Evolutionary conservation across 805 yeast species (phyloP).

Genomic region (Teunomyces lycoperdinae): DNA sequence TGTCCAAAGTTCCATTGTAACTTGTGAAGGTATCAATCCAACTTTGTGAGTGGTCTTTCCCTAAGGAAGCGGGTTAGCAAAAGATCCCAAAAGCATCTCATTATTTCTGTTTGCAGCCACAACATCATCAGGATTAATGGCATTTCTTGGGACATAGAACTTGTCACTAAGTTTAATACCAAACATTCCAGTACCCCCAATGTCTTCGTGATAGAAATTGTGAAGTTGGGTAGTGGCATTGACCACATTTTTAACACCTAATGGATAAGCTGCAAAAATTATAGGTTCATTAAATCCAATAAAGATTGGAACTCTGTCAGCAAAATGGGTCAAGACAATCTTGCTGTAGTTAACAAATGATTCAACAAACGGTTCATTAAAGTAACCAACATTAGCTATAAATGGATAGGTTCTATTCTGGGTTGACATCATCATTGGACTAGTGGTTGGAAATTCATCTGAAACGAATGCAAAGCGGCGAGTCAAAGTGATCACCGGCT

Average conservation of each 20-base stretch:
- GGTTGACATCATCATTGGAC: neutral
- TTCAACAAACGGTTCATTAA: conserved; percentile 20
- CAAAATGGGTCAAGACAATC: conserved; percentile 25
- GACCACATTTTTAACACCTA: conserved; percentile 21
- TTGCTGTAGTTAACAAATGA: conserved; percentile 31
- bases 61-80: conserved; percentile 12
- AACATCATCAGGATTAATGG: conserved; percentile 18
- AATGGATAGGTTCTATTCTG: conserved; percentile 9
- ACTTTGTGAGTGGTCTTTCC: conserved; percentile 25
- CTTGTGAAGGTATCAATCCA: conserved; percentile 15
- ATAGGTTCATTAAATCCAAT: conserved; percentile 32
- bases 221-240: conserved; percentile 22
- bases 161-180: conserved; percentile 26
- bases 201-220: conserved; percentile 20
- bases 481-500: conserved; percentile 31
- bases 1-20: conserved; percentile 8
- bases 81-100: conserved; percentile 17
- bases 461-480: conserved; percentile 18
- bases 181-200: conserved; percentile 20
- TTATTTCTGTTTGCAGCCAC: conserved; percentile 25
- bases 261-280: conserved; percentile 15
- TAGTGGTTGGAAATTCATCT: neutral
- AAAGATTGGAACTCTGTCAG: conserved; percentile 29
- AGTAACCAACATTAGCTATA: conserved; percentile 21
- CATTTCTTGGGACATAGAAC: conserved; percentile 25